Percentiles rank a stretch among this genome's conserved stretches.
phyloP scores from a whole-genome alignment of 306 rosid genomes.

The Prunus padus region DNA sequence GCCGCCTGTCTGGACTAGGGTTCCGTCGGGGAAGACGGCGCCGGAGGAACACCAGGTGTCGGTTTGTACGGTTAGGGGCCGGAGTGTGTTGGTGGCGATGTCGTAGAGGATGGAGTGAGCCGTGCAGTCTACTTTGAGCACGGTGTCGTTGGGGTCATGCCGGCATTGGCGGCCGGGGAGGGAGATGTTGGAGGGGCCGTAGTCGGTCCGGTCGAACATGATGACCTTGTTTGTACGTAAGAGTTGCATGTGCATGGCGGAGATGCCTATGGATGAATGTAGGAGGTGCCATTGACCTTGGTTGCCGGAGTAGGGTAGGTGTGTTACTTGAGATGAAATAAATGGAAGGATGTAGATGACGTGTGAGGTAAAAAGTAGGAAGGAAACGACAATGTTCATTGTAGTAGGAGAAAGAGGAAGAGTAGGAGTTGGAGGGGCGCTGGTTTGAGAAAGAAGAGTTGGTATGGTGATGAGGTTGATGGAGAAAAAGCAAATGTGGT shows the following conservation, averaged over 20 bases:
- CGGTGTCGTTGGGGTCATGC: conserved; percentile 34
- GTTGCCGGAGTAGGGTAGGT: background rate
- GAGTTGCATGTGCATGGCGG: conserved; percentile 93
- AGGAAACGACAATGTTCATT: conserved; percentile 9
- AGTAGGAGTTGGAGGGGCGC: conserved; percentile 14
- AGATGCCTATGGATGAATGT: conserved; percentile 61
- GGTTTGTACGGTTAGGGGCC: conserved; percentile 58
- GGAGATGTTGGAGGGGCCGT: conserved; percentile 58
- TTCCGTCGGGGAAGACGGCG: conserved; percentile 61
- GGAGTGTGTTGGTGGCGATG: conserved; percentile 40
- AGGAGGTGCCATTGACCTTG: conserved; percentile 54
- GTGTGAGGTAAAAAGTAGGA: conserved; percentile 19
- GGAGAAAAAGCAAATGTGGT: conserved; percentile 3
- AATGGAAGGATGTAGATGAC: background rate
- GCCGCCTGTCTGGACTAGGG: conserved; percentile 81
- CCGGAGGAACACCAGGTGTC: conserved; percentile 92
- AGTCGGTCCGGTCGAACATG: conserved; percentile 66
- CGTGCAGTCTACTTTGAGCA: conserved; percentile 55
- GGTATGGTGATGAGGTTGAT: conserved; percentile 19
- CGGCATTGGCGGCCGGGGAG: conserved; percentile 51
- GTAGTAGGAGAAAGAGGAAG: background rate
- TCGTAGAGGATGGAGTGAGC: conserved; percentile 80
- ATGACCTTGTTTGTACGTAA: conserved; percentile 51
- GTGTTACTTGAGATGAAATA: conserved; percentile 15
- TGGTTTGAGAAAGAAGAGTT: conserved; percentile 27